Evolutionary conservation across 2,329 filamentous ascomycete species (phyloP), one percentile per base, ranked within the genome.

Genomic region (Trichoderma gracile): DNA sequence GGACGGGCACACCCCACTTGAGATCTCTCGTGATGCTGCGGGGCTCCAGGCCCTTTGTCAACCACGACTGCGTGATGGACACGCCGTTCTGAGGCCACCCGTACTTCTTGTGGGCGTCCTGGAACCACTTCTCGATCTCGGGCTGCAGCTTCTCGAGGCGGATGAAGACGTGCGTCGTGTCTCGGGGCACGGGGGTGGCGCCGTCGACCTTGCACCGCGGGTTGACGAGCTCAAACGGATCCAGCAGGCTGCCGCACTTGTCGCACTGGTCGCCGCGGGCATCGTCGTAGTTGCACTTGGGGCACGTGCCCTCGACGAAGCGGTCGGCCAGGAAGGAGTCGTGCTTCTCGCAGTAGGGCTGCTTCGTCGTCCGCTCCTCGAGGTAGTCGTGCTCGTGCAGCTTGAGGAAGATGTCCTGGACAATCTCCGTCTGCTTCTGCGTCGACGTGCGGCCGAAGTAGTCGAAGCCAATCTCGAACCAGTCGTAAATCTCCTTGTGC

Each of bases 381-480:
- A 98, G 83, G 73, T 88, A 96, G 30, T 91, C 92, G 72, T 97
- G 97, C 68, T 95, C 85, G 79, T 93, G 84, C n/a, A 99, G 85
- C 75, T 93, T 89, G 63, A 82, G 81, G 78, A 98, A 98, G 69
- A 98, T 93, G 68, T 91, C 87, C 78, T 98, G 95, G 10, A 93
- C 91, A 71, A 99, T 98, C 69, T 92, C 86, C 23, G 93, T 97
- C 78, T 98, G 95, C 72, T 95, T 86, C 62, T 86, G 79, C 19
- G 94, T 98, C 3, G 93, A 92, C 5, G 95, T 98, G 66, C 93
- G 89, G 67, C 93, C 95, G 75, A 98, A 99, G 77, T 93, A 89
- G 79, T 98, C 94, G 75, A 98, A 98, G 65, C 86, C 88, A 73
- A 98, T 94, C 74, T 93, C 87, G 80, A 99, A 99, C 92, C 94